These are phyloP conservation scores for Bryoerythrophyllum caledonicum DNA, from an alignment of 225 moss, liverwort and hornwort species.

Conservation along the genomic window DNA sequence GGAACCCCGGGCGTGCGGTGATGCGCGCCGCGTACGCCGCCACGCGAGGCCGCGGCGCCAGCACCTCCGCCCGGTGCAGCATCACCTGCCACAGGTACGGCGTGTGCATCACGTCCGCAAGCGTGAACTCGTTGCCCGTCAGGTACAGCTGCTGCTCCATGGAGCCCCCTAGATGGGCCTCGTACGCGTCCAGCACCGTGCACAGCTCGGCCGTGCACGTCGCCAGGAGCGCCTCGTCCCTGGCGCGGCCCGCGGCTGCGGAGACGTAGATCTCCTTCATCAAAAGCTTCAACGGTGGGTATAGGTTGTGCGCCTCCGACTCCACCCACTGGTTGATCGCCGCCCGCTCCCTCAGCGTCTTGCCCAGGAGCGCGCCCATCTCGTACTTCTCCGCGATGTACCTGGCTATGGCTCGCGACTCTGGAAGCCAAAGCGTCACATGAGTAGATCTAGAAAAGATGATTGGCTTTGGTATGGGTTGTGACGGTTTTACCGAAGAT, in stretches of 20 bases:
- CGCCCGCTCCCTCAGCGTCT: slow-evolving; percentile 55
- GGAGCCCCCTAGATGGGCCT: slow-evolving; percentile 33
- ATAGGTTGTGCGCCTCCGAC: slow-evolving; percentile 65
- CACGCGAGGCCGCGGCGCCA: slow-evolving; percentile 23
- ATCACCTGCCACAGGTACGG: slow-evolving; percentile 26
- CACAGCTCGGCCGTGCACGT: slow-evolving; percentile 40
- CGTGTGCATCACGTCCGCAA: slow-evolving; percentile 61
- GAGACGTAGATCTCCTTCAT: slow-evolving; percentile 53
- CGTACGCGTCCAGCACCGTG: slow-evolving; percentile 64
- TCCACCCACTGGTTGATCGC: slow-evolving; percentile 82
- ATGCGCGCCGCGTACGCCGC: slow-evolving; percentile 30
- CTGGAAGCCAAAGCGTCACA: slow-evolving; percentile 24
- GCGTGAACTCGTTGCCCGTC: slow-evolving; percentile 44
- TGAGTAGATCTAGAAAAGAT: too few relatives aligned
- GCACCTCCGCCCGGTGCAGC: slow-evolving; percentile 21
- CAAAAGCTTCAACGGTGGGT: slow-evolving; percentile 39
- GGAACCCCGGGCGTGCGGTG: slow-evolving; percentile 30
- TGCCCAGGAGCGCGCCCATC: slow-evolving; percentile 54
- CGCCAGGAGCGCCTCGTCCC: slow-evolving; percentile 40
- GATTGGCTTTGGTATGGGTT: too few relatives aligned
- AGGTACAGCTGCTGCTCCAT: slow-evolving; percentile 49
- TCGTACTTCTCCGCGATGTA: slow-evolving; percentile 72
- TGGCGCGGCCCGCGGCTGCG: slow-evolving; percentile 23
- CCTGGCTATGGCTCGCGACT: slow-evolving; percentile 76
- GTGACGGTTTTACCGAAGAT: slow-evolving; percentile 36